Percentiles rank a stretch among this genome's conserved stretches.
These are phyloP conservation scores for Hypoxylon intermedium DNA, from an alignment of 495 filamentous ascomycete genomes.

Conservation along the genomic window DNA sequence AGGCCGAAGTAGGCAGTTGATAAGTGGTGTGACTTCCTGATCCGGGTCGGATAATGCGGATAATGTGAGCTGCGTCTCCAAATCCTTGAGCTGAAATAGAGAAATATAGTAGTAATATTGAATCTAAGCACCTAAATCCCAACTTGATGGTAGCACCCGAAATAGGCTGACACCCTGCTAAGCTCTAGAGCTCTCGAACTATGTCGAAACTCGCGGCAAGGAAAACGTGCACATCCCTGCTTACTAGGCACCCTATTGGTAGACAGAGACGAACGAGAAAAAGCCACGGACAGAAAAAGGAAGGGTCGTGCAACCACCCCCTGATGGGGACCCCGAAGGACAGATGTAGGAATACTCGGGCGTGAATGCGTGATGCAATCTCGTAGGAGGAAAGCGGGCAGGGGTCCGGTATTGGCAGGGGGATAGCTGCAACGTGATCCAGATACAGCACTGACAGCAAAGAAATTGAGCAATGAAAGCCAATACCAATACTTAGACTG, in stretches of 20 bases:
- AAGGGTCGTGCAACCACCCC: slow-evolving; percentile 17
- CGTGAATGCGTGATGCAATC: slow-evolving; percentile 32
- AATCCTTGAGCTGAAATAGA: slow-evolving; percentile 7
- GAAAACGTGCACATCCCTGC: slow-evolving; percentile 19
- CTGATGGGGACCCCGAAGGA: slow-evolving; percentile 23
- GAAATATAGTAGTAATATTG: slow-evolving; percentile 31
- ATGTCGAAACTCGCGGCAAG: slow-evolving; percentile 6
- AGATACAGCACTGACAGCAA: slow-evolving; percentile 32
- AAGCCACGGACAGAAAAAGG: slow-evolving; percentile 21
- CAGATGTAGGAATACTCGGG: slow-evolving; percentile 27
- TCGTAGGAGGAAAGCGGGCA: slow-evolving; percentile 14
- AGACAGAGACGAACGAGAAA: slow-evolving; percentile 3
- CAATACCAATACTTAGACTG: slow-evolving; percentile 28
- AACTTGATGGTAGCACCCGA: slow-evolving; percentile 8
- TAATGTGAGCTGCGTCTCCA: slow-evolving; percentile 15
- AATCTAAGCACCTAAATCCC: slow-evolving; percentile 5
- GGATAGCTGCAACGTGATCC: slow-evolving; percentile 34
- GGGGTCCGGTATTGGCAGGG: slow-evolving; percentile 27
- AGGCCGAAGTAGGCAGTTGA: slow-evolving; percentile 25
- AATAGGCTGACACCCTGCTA: slow-evolving; percentile 10
- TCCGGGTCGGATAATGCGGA: slow-evolving; percentile 28
- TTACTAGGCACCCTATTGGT: slow-evolving; percentile 24
- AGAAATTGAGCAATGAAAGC: slow-evolving; percentile 35
- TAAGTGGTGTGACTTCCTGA: slow-evolving; percentile 30
- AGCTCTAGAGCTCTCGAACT: slow-evolving; percentile 17